These are phyloP conservation scores for Leishmania tarentolae DNA, from an alignment of 208 protist genomes.

Conservation along the genomic window DNA sequence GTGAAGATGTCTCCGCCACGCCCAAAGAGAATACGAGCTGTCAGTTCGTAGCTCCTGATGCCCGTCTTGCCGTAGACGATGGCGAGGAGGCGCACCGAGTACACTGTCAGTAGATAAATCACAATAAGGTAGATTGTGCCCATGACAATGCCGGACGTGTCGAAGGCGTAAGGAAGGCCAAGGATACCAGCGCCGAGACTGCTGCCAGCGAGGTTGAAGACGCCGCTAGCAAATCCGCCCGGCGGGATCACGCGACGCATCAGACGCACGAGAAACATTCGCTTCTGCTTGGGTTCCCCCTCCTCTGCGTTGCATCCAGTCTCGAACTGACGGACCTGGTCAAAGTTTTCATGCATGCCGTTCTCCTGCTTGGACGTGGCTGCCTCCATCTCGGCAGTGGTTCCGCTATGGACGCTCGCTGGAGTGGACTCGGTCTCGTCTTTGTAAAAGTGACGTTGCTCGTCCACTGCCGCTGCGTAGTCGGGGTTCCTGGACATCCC, in stretches of 20 bases:
- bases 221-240: constrained; percentile 49
- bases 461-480: neutral
- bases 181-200: constrained; percentile 77
- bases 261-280: neutral
- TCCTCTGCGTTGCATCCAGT: neutral
- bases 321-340: constrained; percentile 9
- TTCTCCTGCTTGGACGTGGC: neutral
- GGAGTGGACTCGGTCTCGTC: neutral
- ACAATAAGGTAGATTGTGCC: constrained; percentile 64
- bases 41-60: constrained; percentile 66
- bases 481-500: neutral
- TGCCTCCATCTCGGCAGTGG: constrained; percentile 5
- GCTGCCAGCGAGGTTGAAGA: constrained; percentile 73
- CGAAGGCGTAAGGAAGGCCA: constrained; percentile 63
- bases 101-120: constrained; percentile 70
- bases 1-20: constrained; percentile 56
- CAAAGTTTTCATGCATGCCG: constrained; percentile 11
- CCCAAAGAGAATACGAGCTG: constrained; percentile 55
- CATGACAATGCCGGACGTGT: constrained; percentile 58
- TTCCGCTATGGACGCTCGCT: neutral
- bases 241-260: constrained; percentile 37
- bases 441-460: neutral
- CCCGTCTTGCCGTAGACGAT: constrained; percentile 50
- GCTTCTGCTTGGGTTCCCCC: neutral
- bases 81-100: constrained; percentile 63